Base-by-base conservation (phyloP, 495 filamentous ascomycete species). In the Tuber borchii region DNA sequence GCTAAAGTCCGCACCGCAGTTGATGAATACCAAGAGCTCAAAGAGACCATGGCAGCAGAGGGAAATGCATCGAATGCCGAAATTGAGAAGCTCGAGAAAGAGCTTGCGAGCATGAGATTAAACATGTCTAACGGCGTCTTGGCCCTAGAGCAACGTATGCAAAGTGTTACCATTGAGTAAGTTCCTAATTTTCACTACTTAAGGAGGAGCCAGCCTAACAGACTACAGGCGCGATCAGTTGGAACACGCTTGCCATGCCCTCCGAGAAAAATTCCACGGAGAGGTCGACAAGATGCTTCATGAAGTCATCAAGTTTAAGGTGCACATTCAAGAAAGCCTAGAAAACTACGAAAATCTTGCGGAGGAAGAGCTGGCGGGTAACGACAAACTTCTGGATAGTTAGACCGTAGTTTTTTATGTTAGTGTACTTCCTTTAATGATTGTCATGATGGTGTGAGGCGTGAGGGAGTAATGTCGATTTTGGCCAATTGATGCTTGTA, bases 31-130 rank as follows among this genome's bases (percentile, higher is more conserved):
- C 94, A 98, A 83, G 92, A 92, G 83, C 93, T 92, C 46, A 94
- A 95, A 83, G 96, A 99, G 86, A 88, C 89, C 75, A 94, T 91
- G 20, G 90, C 88, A 22, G 92, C 93, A 44, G 93, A 97, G 84
- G 94, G 95, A 84, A 87, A 94, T 79, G 90, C 90, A 17, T 91
- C 89, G 7, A 95, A 97, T 84, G 90, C 93, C 22, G 94, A 97
- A 83, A 97, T 97, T 81, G 95, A 99, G 85, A 93, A 94, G 86
- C 94, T 97, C 91, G 95, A 98, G 86, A 97, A 97, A 83, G 95
- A 99, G 84, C 86, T 99, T 42, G 92, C 92, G 65, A 93, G 93
- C 86, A 97, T 97, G 93, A 88, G 94, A 74, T 88, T 90, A 3
- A 90, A 91, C 39, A 87, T 97, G 71, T 90, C 87, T n/a, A 95